A percentile compares a stretch with the other conserved stretches of the same genome.
These are phyloP conservation scores for Phycomyces nitens DNA, from an alignment of 192 early-diverging fungal genomes.

Conservation along the genomic window DNA sequence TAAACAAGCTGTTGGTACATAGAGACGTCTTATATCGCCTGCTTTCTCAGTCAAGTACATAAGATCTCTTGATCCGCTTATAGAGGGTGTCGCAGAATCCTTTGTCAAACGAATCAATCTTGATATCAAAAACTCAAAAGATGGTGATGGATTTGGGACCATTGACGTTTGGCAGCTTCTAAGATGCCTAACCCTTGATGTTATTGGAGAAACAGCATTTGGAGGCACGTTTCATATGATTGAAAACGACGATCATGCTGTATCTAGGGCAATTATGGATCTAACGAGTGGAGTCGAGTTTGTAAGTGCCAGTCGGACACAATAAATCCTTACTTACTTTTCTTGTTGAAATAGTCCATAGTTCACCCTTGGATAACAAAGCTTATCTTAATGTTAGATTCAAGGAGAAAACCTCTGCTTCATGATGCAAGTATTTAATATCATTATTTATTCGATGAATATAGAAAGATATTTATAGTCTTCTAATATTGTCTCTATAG, in stretches of 20 bases:
- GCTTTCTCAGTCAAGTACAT: constrained; percentile 46
- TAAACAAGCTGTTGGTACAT: neutral
- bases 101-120: constrained; percentile 33
- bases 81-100: constrained; percentile 28
- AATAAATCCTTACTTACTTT: neutral
- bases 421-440: neutral
- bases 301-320: constrained; percentile 1
- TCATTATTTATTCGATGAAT: no score
- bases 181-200: constrained; percentile 38
- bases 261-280: constrained; percentile 24
- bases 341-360: neutral
- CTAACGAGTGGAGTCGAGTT: constrained; percentile 1
- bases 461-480: no score
- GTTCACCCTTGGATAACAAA: constrained; percentile 13
- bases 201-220: constrained; percentile 45
- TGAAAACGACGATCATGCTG: constrained; percentile 36
- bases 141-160: constrained; percentile 15
- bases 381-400: neutral
- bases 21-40: constrained; percentile 45
- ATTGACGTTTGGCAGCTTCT: constrained; percentile 38
- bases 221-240: constrained; percentile 48
- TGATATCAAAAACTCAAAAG: constrained; percentile 7
- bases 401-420: neutral
- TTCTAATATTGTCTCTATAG: constrained; percentile 10
- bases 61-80: constrained; percentile 43